Evolutionary conservation across 2,329 filamentous ascomycete species (phyloP), one percentile per base, ranked within the genome.

Genomic region (Chaetothyriales sp.): DNA sequence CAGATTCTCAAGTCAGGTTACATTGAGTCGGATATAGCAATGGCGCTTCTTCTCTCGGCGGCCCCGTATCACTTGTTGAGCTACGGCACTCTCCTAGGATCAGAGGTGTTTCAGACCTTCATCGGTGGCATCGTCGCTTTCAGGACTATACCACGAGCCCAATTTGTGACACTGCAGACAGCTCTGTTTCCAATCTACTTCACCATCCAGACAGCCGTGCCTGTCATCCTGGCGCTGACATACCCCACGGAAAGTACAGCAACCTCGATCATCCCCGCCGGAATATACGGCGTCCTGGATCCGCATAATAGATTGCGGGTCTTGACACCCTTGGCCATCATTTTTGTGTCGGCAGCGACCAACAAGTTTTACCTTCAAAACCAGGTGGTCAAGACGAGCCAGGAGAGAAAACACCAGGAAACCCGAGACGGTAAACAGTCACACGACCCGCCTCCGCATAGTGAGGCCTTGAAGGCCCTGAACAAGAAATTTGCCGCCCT

Each of bases 371-470:
- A 85, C 45, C 66, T 95, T 48, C 80, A 88, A 6, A 90, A 90
- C 2, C 73, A 79, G 57, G 92, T 88, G 1, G 82, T 79, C 36
- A 77, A 79, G 58, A 73, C 83, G 28, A 94, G 93, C 77, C 76
- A 74, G 57, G 73, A 85, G 66, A 75, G 88, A 62, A 84, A 84
- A 61, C 77, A 81, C 47, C 90, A 95, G 73, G 89, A 90, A 73
- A 87, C 83, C 55, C 80, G 83, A 61, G 90, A 95, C 64, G 87
- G 87, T 50, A 95, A 94, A 75, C 85, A 84, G 64, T 86, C 81
- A 66, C 85, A 84, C 62, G 87, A 94, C 57, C 71, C 78, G 49
- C 76, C 81, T 1, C 85, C 87, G 42, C 86, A 94, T 62, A 92
- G 84, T 4, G 74, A 81, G 59, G 86, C 90, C 70, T 95, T 96